Conservation (phyloP, 352 stramenopile genomes). For the Plasmopara muralis region DNA sequence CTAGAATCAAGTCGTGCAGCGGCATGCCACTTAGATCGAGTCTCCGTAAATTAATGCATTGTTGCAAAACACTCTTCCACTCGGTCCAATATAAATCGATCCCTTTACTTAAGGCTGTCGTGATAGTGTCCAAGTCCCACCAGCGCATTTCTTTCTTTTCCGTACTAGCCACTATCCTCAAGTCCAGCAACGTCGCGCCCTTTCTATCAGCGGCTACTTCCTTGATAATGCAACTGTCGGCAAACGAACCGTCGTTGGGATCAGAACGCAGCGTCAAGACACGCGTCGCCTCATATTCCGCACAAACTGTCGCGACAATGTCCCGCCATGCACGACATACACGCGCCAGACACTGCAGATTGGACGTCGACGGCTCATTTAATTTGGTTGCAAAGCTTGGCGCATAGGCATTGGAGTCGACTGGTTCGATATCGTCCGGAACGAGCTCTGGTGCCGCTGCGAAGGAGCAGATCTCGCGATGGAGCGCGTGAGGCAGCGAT, state of each 20-base stretch:
- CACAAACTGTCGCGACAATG: slow-evolving; percentile 15
- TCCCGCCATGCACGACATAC: slow-evolving; percentile 30
- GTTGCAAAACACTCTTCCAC: slow-evolving; percentile 29
- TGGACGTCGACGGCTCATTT: slow-evolving; percentile 21
- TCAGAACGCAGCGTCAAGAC: slow-evolving; percentile 28
- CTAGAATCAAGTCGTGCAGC: slow-evolving; percentile 35
- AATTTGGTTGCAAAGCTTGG: slow-evolving; percentile 24
- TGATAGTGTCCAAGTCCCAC: slow-evolving; percentile 28
- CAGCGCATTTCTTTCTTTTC: slow-evolving; percentile 22
- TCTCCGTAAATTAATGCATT: slow-evolving; percentile 30
- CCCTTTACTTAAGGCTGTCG: slow-evolving; percentile 1
- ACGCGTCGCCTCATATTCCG: slow-evolving; percentile 11
- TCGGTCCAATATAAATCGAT: slow-evolving; percentile 34
- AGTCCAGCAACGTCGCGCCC: slow-evolving; percentile 19
- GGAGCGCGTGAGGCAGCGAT: slow-evolving; percentile 19
- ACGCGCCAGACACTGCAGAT: slow-evolving; percentile 22
- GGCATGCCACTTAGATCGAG: slow-evolving; percentile 38
- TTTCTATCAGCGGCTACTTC: slow-evolving; percentile 7
- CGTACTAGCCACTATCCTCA: slow-evolving; percentile 24
- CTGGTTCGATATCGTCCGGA: slow-evolving; percentile 8
- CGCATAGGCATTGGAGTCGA: background rate
- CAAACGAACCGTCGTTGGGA: slow-evolving; percentile 17
- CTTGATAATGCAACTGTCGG: slow-evolving; percentile 17
- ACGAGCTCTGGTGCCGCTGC: slow-evolving; percentile 33
- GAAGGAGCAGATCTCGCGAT: slow-evolving; percentile 34